These are phyloP conservation scores for Neonectria ditissima DNA, from an alignment of 2,329 filamentous ascomycete species.

Conservation along the genomic window DNA sequence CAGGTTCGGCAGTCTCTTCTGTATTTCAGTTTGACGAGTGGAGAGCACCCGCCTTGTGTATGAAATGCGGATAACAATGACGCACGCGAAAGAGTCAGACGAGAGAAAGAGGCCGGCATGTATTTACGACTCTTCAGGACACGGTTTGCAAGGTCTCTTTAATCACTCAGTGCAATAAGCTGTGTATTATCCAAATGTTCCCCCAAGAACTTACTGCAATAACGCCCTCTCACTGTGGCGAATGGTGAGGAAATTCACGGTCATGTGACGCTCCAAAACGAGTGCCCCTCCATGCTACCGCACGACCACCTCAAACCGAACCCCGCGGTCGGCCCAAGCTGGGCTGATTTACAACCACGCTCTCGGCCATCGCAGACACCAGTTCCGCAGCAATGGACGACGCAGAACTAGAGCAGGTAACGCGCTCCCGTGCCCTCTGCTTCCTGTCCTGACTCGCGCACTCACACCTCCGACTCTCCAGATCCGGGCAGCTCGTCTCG, in stretches of 20 bases:
- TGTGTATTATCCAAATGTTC: too few species aligned
- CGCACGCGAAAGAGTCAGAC: too few species aligned
- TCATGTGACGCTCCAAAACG: not conserved
- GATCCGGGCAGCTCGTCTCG: constrained; percentile 92
- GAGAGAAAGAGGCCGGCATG: too few species aligned
- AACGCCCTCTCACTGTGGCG: constrained; percentile 11
- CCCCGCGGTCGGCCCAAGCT: constrained; percentile 36
- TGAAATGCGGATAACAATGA: too few species aligned
- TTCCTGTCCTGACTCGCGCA: too few species aligned
- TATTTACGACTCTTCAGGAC: too few species aligned
- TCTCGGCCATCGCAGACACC: constrained; percentile 19
- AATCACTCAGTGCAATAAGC: too few species aligned
- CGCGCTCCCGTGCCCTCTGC: not conserved
- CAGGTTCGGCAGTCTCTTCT: too few species aligned
- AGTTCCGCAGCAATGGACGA: constrained; percentile 54
- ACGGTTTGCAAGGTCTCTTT: too few species aligned
- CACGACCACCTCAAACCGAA: constrained; percentile 19
- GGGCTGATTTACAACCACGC: constrained; percentile 35
- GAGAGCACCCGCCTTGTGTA: too few species aligned
- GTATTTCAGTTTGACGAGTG: too few species aligned
- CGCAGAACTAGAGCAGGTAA: constrained; percentile 57
- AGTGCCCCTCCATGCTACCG: constrained; percentile 41
- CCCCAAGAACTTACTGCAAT: too few species aligned
- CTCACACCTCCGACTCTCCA: constrained; percentile 51
- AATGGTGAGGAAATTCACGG: not conserved